Percentiles rank a stretch among this genome's conserved stretches.
Conservation (phyloP, 169 alveolate genomes). For the Toxoplasma gondii region DNA sequence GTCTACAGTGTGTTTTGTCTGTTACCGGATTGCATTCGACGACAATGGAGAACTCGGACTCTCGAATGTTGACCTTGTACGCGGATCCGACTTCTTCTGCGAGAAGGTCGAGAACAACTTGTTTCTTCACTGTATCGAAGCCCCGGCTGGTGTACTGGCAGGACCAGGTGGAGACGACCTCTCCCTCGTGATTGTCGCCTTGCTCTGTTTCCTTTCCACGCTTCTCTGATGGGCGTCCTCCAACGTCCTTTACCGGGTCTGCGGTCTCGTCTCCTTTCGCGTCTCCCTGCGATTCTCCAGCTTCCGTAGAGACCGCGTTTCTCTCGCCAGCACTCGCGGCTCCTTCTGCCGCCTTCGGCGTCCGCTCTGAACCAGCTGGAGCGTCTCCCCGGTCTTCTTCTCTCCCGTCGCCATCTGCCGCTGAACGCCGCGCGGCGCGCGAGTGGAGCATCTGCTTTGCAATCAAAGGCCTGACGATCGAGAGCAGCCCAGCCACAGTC, state of each 20-base stretch:
- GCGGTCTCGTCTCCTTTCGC: neutral
- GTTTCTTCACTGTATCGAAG: constrained; percentile 32
- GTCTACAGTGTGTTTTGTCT: too few species aligned
- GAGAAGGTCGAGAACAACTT: constrained; percentile 8
- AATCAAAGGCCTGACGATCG: neutral
- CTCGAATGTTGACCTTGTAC: constrained; percentile 17
- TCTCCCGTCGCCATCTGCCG: neutral
- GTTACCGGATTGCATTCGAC: constrained; percentile 39
- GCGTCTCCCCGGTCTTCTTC: neutral
- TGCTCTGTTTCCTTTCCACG: neutral
- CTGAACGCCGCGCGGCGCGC: neutral
- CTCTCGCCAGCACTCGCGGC: neutral
- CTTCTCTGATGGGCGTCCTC: too few species aligned
- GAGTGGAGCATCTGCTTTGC: constrained; percentile 22
- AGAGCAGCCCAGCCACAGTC: neutral
- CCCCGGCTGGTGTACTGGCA: constrained; percentile 24
- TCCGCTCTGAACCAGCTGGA: neutral
- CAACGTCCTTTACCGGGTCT: neutral
- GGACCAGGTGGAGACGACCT: neutral
- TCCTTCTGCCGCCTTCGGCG: neutral
- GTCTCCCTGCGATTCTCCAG: neutral
- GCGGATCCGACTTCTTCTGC: constrained; percentile 7
- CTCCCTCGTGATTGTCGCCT: neutral
- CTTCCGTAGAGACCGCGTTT: neutral
- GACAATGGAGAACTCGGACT: constrained; percentile 3